Base-by-base conservation (phyloP, 176 grass and related monocot genomes). In the Typha latifolia region DNA sequence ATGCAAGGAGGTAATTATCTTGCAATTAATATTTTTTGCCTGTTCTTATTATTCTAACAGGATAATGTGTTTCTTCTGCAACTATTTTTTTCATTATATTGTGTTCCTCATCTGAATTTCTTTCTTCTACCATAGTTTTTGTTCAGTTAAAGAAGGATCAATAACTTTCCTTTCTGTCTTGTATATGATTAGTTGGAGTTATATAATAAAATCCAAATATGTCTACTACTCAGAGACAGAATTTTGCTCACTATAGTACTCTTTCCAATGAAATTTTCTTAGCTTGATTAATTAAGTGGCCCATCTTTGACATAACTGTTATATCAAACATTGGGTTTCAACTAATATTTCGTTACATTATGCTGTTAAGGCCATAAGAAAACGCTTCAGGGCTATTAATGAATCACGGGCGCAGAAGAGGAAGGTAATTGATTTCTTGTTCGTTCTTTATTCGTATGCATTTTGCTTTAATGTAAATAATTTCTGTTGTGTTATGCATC, bases 331-430 rank as follows among this genome's bases (percentile, higher is more conserved):
- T 66, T 18, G 21, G 21, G 24, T 69, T 32, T 51, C 12, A 67
- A 49, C 71, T 89, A 70, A 92, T 19, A 69, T 27, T 72, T 62
- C 49, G 0, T 72, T 72, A 7, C 13, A 21, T 78, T 84, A 14
- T 72, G 47, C 75, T 4, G 66, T 69, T 69, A 79, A 99, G 95
- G 82, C 81, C 63, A 74, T 94, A 64, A 86, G 85, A 69, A 99
- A 87, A 77, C 79, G 86, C 14, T 78, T 99, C 62, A 94, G 84
- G 72, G 95, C 86, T 70, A 94, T 99, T 65, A 99, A 99, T 68
- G 95, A 94, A 71, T 99, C 95, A 70, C 95, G 95, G 48, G 81
- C 86, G 66, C 95, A 94, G 50, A 99, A 99, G 79, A 89, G 95
- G 79, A 99, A 99, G 86, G 95, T 99, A 77, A 59, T 78, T 51